These are phyloP conservation scores for Quercus berberidifolia DNA, from an alignment of 306 rosid species.

Conservation along the genomic window DNA sequence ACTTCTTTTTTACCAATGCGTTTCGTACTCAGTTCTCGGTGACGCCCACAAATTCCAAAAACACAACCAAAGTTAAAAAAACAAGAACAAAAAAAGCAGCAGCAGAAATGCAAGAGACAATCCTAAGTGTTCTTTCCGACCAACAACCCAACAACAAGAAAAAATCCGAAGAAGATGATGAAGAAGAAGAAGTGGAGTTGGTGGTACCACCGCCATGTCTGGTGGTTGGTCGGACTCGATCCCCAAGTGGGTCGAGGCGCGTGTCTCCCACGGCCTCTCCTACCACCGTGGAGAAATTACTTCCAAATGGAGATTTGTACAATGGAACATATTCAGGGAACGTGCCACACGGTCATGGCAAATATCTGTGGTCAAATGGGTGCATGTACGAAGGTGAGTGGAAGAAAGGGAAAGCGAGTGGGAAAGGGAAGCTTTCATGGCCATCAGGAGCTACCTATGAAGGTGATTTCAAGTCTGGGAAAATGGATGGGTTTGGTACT, in stretches of 20 bases:
- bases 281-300: constrained; percentile 19
- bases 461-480: constrained; percentile 35
- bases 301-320: constrained; percentile 42
- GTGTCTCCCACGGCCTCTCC: constrained; percentile 34
- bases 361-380: constrained; percentile 48
- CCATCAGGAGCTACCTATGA: constrained; percentile 50
- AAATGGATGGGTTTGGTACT: constrained; percentile 38
- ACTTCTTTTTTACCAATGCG: too few relatives aligned
- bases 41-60: not conserved
- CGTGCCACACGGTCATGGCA: constrained; percentile 39
- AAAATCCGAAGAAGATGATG: constrained; percentile 14
- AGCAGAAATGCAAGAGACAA: constrained; percentile 41
- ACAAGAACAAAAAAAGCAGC: too few relatives aligned
- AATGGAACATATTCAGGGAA: constrained; percentile 31
- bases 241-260: constrained; percentile 31
- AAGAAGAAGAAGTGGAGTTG: constrained; percentile 16
- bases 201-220: constrained; percentile 22
- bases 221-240: constrained; percentile 17
- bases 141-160: constrained; percentile 19
- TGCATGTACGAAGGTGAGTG: constrained; percentile 53
- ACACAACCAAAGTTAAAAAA: not conserved
- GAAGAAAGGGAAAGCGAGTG: constrained; percentile 37
- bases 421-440: constrained; percentile 44
- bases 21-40: too few relatives aligned
- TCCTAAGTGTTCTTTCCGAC: constrained; percentile 31